Evolutionary conservation across 192 early-diverging fungal genomes (phyloP).

Genomic region (Backusella circina): DNA sequence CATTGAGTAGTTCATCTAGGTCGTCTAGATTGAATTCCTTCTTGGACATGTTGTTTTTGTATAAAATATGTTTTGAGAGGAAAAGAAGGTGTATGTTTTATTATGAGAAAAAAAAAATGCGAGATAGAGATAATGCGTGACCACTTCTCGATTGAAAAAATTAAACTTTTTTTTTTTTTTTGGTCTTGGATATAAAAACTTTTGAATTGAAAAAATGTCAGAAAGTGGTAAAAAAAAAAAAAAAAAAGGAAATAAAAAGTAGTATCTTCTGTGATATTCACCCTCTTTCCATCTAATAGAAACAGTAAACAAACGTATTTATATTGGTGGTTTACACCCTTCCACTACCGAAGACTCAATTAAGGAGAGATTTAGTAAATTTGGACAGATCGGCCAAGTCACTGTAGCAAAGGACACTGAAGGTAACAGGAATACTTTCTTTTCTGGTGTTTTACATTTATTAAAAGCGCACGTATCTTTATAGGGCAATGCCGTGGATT

Average conservation of each 20-base stretch:
- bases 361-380: constrained; percentile 64
- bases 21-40: constrained; percentile 14
- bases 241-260: background rate
- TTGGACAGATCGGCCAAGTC: constrained; percentile 59
- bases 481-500: constrained; percentile 63
- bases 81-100: background rate
- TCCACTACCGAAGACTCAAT: constrained; percentile 54
- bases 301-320: constrained; percentile 56
- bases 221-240: background rate
- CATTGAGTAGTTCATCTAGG: constrained; percentile 23
- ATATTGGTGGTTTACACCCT: constrained; percentile 71
- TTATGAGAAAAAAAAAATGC: background rate
- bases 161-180: background rate
- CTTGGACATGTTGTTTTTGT: background rate
- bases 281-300: background rate
- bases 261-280: background rate
- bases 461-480: background rate
- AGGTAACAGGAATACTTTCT: background rate
- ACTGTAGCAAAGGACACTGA: constrained; percentile 46
- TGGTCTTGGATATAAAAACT: background rate
- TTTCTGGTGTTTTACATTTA: constrained; percentile 10
- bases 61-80: background rate
- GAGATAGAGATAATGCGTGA: background rate
- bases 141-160: background rate
- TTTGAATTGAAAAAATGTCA: background rate